Conservation (phyloP, 1,284 basidiomycete genomes). For the Ustilago hordei region DNA sequence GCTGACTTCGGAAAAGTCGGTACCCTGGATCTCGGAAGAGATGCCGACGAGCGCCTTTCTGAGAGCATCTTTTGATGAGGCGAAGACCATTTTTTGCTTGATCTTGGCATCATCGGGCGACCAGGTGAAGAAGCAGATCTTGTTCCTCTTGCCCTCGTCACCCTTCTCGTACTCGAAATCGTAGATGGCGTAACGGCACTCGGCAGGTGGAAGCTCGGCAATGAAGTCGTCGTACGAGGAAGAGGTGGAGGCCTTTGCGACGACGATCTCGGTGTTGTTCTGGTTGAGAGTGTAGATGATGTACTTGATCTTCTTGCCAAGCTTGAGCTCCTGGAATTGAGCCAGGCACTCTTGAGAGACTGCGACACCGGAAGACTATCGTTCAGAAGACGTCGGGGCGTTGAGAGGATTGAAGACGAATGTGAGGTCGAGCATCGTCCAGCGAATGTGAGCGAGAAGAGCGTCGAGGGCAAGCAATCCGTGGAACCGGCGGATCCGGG, state of each 20-base stretch:
- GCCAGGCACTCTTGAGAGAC: constrained; percentile 76
- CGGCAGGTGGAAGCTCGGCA: constrained; percentile 78
- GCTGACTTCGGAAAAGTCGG: constrained; percentile 82
- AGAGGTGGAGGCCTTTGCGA: constrained; percentile 61
- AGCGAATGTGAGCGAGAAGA: neutral
- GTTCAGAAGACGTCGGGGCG: neutral
- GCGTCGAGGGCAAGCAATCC: neutral
- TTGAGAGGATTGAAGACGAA: neutral
- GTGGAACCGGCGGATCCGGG: neutral
- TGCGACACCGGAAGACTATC: constrained; percentile 81
- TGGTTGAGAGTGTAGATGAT: constrained; percentile 83
- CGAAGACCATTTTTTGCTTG: constrained; percentile 94
- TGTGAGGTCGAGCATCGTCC: neutral
- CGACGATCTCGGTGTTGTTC: constrained; percentile 75
- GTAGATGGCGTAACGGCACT: constrained; percentile 91
- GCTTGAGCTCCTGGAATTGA: constrained; percentile 82
- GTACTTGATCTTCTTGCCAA: constrained; percentile 85
- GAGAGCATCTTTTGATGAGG: constrained; percentile 90
- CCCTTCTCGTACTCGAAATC: constrained; percentile 89
- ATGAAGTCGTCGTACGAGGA: constrained; percentile 83
- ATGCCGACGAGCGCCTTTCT: constrained; percentile 79
- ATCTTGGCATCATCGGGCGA: constrained; percentile 87
- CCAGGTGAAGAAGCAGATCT: constrained; percentile 88
- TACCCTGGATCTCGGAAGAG: constrained; percentile 86
- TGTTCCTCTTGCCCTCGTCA: constrained; percentile 85